Percentiles rank a stretch among this genome's conserved stretches.
These are phyloP conservation scores for Starmerella powellii DNA, from an alignment of 805 yeast genomes.

Conservation along the genomic window DNA sequence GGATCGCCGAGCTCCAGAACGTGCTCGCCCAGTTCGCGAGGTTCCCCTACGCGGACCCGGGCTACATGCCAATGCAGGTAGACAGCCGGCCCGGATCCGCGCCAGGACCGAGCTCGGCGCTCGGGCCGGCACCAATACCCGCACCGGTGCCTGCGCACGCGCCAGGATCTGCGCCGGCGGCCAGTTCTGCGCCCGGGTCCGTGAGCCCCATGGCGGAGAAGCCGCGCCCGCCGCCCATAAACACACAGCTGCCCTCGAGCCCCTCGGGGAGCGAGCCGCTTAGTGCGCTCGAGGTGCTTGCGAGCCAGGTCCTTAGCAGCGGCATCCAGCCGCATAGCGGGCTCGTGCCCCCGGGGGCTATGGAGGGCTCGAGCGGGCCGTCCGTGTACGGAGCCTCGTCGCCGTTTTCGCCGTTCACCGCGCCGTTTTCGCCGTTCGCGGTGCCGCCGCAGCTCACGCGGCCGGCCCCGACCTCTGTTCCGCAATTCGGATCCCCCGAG, in stretches of 20 bases:
- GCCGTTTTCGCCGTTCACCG: constrained; percentile 15
- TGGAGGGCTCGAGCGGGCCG: neutral
- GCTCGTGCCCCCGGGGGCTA: neutral
- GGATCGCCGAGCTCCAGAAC: constrained; percentile 3
- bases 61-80: too few relatives aligned
- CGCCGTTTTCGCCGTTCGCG: constrained; percentile 18
- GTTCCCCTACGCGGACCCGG: neutral
- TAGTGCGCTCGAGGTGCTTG: constrained; percentile 42
- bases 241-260: constrained; percentile 11
- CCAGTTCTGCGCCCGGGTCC: neutral
- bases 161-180: too few relatives aligned
- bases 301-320: constrained; percentile 38
- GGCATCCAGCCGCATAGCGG: constrained; percentile 13
- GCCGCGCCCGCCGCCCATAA: constrained; percentile 20
- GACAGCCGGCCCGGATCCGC: too few relatives aligned
- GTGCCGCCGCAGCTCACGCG: constrained; percentile 11
- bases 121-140: too few relatives aligned
- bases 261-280: constrained; percentile 19
- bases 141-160: too few relatives aligned
- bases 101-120: too few relatives aligned
- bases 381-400: constrained; percentile 13
- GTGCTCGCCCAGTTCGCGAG: constrained; percentile 4
- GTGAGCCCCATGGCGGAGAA: constrained; percentile 5
- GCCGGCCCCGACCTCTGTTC: constrained; percentile 26
- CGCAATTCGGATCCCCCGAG: constrained; percentile 15